A percentile compares a stretch with the other conserved stretches of the same genome.
These are phyloP conservation scores for Meripilus lineatus DNA, from an alignment of 1,284 basidiomycete genomes.

Conservation along the genomic window DNA sequence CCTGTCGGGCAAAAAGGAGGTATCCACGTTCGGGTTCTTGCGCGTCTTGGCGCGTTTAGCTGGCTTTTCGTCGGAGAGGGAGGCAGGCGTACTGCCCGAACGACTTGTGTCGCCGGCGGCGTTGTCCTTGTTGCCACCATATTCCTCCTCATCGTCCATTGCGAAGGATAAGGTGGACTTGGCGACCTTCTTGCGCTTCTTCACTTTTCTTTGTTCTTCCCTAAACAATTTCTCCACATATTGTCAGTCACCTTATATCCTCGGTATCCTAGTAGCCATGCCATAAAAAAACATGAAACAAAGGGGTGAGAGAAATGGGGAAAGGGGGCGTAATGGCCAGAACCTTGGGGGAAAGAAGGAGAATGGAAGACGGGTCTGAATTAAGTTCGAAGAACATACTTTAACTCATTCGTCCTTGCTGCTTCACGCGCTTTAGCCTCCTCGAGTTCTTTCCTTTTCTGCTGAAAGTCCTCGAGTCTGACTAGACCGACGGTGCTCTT, in stretches of 20 bases:
- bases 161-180: conserved; percentile 89
- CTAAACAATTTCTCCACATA: conserved; percentile 78
- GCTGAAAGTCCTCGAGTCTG: conserved; percentile 88
- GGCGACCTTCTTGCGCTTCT: conserved; percentile 84
- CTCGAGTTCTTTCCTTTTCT: conserved; percentile 84
- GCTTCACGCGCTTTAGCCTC: conserved; percentile 91
- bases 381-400: conserved; percentile 62
- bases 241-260: conserved; percentile 51
- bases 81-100: conserved; percentile 29
- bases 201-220: conserved; percentile 81
- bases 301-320: too few relatives aligned
- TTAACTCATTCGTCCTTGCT: conserved; percentile 75
- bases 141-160: conserved; percentile 68
- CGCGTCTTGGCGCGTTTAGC: conserved; percentile 75
- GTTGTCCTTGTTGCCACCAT: too few relatives aligned
- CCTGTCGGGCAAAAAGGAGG: conserved; percentile 96
- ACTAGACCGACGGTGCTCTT: conserved; percentile 93
- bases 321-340: too few relatives aligned
- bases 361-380: too few relatives aligned
- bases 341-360: too few relatives aligned
- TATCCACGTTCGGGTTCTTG: conserved; percentile 97
- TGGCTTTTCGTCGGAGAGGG: conserved; percentile 37
- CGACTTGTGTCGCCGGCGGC: conserved; percentile 18
- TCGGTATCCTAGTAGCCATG: neutral
- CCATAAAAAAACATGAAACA: conserved; percentile 1